Evolutionary conservation across 2,329 filamentous ascomycete species (phyloP).

Genomic region (Xylariomycetidae sp.): DNA sequence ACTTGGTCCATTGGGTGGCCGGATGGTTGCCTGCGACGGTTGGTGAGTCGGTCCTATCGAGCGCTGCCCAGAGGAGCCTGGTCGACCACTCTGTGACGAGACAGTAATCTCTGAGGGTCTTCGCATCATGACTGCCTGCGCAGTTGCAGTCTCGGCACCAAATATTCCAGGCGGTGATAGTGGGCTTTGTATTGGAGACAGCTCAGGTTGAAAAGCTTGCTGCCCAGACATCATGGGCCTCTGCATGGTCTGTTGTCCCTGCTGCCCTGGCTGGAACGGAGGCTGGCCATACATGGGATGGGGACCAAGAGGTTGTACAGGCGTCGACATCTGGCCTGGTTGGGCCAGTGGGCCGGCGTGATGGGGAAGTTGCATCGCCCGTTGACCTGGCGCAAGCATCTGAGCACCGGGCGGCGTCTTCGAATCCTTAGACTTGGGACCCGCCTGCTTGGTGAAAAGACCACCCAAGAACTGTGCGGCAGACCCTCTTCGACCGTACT

Average conservation of each 20-base stretch:
- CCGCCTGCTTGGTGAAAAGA: constrained; percentile 22
- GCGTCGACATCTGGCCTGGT: constrained; percentile 19
- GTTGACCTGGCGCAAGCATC: constrained; percentile 10
- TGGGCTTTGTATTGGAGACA: constrained; percentile 4
- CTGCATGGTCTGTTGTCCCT: constrained; percentile 11
- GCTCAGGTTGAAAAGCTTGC: too few relatives aligned
- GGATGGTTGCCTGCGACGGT: constrained; percentile 9
- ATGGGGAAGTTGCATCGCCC: constrained; percentile 13
- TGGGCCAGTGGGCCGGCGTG: constrained; percentile 16
- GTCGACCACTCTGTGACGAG: constrained; percentile 12
- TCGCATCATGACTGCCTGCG: constrained; percentile 16
- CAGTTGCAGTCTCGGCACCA: too few relatives aligned
- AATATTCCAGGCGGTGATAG: constrained; percentile 9
- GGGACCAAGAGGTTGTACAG: constrained; percentile 18
- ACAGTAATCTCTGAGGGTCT: constrained; percentile 24
- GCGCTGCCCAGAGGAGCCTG: background rate
- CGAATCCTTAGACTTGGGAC: constrained; percentile 20
- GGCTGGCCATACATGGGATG: constrained; percentile 22
- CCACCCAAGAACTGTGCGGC: constrained; percentile 20
- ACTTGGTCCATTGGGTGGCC: background rate
- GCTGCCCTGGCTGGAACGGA: constrained; percentile 9
- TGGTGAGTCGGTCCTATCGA: background rate
- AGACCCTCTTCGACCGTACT: constrained; percentile 18
- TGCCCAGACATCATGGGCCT: too few relatives aligned
- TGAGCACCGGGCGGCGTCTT: constrained; percentile 16